These are phyloP conservation scores for Mycena rebaudengoi DNA, from an alignment of 768 basidiomycete species.

Conservation along the genomic window DNA sequence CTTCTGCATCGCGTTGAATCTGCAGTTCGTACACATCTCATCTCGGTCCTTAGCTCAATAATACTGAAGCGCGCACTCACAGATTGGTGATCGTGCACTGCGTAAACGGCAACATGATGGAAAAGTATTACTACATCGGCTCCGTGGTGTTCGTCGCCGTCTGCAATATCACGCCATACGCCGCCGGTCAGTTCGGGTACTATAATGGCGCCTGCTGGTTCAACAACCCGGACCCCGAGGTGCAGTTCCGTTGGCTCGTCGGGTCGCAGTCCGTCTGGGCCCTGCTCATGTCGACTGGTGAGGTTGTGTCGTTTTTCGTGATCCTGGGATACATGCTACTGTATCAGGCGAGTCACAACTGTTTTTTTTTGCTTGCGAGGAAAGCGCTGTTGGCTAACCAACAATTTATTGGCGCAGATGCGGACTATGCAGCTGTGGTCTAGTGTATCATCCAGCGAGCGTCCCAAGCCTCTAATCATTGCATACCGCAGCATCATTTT, in stretches of 20 bases:
- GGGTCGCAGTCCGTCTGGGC: not conserved
- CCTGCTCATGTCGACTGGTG: not conserved
- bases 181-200: not conserved
- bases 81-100: conserved; percentile 4
- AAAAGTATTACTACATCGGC: conserved; percentile 14
- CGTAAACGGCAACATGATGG: conserved; percentile 3
- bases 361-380: not conserved
- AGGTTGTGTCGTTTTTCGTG: not conserved
- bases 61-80: not conserved
- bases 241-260: not conserved
- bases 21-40: not conserved
- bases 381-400: not conserved
- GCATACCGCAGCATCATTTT: conserved; percentile 1
- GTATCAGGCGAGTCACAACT: not conserved
- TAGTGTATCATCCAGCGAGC: not conserved
- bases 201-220: not conserved
- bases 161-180: not conserved
- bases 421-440: no score
- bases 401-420: no score
- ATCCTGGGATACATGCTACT: not conserved
- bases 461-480: not conserved
- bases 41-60: no score
- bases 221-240: not conserved
- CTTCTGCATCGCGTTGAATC: conserved; percentile 8
- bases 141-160: not conserved